These are phyloP conservation scores for Leishmania lainsoni DNA, from an alignment of 208 protist genomes.

Conservation along the genomic window DNA sequence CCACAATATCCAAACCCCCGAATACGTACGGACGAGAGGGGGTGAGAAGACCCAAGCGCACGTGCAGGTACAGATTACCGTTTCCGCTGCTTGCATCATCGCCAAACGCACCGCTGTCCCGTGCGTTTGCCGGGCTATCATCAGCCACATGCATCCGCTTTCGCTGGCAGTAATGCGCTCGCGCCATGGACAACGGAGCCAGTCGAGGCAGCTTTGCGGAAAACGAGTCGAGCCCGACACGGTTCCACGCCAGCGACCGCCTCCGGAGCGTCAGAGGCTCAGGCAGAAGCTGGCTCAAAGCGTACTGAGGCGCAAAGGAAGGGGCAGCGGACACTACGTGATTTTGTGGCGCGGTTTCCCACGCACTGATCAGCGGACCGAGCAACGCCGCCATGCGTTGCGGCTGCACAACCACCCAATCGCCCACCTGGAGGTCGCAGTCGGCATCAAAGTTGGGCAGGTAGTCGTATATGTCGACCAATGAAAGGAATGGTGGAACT, in stretches of 20 bases:
- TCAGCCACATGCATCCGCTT: slow-evolving; percentile 26
- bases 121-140: background rate
- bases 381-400: slow-evolving; percentile 48
- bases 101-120: background rate
- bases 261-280: slow-evolving; percentile 30
- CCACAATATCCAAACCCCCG: slow-evolving; percentile 64
- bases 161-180: slow-evolving; percentile 24
- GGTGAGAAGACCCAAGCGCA: slow-evolving; percentile 75
- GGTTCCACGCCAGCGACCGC: slow-evolving; percentile 16
- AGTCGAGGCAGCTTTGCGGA: slow-evolving; percentile 2
- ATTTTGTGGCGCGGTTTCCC: slow-evolving; percentile 21
- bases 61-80: slow-evolving; percentile 62
- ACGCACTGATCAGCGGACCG: slow-evolving; percentile 53
- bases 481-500: slow-evolving; percentile 33
- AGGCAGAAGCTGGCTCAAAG: slow-evolving; percentile 23
- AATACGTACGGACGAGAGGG: slow-evolving; percentile 67
- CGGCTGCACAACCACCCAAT: slow-evolving; percentile 82
- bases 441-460: slow-evolving; percentile 72
- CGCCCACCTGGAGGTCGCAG: slow-evolving; percentile 70
- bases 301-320: slow-evolving; percentile 19
- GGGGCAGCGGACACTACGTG: background rate
- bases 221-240: background rate
- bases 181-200: slow-evolving; percentile 28
- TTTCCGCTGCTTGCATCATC: slow-evolving; percentile 18
- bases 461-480: slow-evolving; percentile 53